Conservation (phyloP, 1,284 basidiomycete species). For the Rhodofomes roseus region DNA sequence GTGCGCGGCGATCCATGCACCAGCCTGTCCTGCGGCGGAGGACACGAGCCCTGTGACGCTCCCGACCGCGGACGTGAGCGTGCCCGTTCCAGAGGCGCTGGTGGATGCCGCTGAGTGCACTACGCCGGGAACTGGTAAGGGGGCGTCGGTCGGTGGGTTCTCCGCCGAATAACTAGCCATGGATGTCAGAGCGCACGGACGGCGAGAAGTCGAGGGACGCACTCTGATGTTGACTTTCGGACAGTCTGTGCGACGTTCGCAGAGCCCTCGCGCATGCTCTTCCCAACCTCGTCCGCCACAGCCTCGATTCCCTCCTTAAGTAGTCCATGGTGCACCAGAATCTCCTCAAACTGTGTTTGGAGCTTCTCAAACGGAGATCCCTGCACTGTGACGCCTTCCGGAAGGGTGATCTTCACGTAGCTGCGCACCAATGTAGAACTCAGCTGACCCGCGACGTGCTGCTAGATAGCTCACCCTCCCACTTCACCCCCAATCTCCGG, state of each 20-base stretch:
- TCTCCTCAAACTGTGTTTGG: conserved; percentile 26
- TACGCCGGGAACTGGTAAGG: conserved; percentile 13
- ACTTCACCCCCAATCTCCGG: conserved; percentile 21
- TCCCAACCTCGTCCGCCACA: conserved; percentile 23
- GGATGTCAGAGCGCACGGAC: not conserved
- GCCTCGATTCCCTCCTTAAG: conserved; percentile 27
- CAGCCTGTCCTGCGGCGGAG: conserved; percentile 19
- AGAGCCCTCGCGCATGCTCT: conserved; percentile 21
- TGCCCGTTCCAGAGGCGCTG: conserved; percentile 15
- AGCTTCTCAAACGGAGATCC: conserved; percentile 16
- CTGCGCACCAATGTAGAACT: no score
- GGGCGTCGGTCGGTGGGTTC: conserved; percentile 16
- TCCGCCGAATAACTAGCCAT: conserved; percentile 13
- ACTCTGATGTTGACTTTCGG: conserved; percentile 13
- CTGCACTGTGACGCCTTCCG: conserved; percentile 18
- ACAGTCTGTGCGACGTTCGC: conserved; percentile 14
- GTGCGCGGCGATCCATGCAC: conserved; percentile 21
- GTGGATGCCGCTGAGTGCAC: conserved; percentile 10
- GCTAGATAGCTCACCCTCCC: conserved; percentile 23
- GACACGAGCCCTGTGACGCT: conserved; percentile 16
- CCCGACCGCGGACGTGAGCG: conserved; percentile 18
- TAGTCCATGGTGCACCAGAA: conserved; percentile 26
- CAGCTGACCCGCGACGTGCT: no score
- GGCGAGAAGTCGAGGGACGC: not conserved
- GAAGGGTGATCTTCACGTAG: conserved; percentile 27